These are phyloP conservation scores for Blastomyces silverae DNA, from an alignment of 2,329 filamentous ascomycete genomes.

Conservation along the genomic window DNA sequence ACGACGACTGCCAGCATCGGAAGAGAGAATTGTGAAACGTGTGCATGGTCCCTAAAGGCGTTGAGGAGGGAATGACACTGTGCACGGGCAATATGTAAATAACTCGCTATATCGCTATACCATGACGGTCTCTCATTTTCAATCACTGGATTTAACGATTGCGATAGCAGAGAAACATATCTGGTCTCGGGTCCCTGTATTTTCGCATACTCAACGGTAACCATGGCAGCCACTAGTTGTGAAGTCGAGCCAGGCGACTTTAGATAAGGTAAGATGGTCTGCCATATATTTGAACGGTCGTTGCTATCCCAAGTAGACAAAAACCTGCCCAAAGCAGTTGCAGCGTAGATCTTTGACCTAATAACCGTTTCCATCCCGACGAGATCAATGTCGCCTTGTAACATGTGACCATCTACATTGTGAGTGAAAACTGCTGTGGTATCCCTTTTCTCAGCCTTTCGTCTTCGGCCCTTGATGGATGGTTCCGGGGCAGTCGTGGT, in stretches of 20 bases:
- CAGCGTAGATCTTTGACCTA: slow-evolving; percentile 79
- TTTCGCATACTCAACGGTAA: slow-evolving; percentile 83
- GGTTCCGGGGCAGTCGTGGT: slow-evolving; percentile 42
- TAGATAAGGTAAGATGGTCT: slow-evolving; percentile 64
- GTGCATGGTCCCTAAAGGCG: slow-evolving; percentile 84
- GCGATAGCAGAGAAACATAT: slow-evolving; percentile 40
- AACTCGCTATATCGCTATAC: slow-evolving; percentile 86
- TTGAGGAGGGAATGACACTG: slow-evolving; percentile 87
- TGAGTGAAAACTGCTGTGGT: slow-evolving; percentile 65
- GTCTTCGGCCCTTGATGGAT: slow-evolving; percentile 63
- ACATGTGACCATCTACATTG: slow-evolving; percentile 96
- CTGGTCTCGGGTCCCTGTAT: slow-evolving; percentile 33
- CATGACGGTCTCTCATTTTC: slow-evolving; percentile 72
- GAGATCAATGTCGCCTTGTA: slow-evolving; percentile 91
- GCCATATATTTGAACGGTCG: slow-evolving; percentile 46
- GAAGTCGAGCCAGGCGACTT: slow-evolving; percentile 72
- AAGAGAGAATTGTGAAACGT: slow-evolving; percentile 66
- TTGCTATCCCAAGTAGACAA: slow-evolving; percentile 67
- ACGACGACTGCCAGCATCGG: slow-evolving; percentile 83
- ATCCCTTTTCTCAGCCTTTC: slow-evolving; percentile 78
- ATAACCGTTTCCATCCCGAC: slow-evolving; percentile 85
- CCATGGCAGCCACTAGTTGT: slow-evolving; percentile 72
- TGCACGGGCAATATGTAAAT: slow-evolving; percentile 78
- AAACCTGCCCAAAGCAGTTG: slow-evolving; percentile 75
- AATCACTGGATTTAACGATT: slow-evolving; percentile 64